Conservation (phyloP, 2,329 filamentous ascomycete species). For the Arachnomyces sp. region DNA sequence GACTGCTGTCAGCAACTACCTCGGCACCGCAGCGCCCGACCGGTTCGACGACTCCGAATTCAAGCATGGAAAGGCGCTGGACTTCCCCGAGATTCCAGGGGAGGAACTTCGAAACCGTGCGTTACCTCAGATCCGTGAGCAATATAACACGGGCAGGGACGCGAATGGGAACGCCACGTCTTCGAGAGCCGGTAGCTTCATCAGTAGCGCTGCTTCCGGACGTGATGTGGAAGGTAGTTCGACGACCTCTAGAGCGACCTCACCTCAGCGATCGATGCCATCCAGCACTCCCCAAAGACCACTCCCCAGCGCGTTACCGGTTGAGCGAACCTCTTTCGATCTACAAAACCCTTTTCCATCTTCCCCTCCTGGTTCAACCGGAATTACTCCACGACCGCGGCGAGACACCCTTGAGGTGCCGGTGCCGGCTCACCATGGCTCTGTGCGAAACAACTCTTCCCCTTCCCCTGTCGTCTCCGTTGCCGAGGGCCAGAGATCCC, state of each 20-base stretch:
- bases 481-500: slow-evolving; percentile 3
- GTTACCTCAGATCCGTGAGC: slow-evolving; percentile 32
- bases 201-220: slow-evolving; percentile 24
- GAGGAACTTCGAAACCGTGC: slow-evolving; percentile 41
- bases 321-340: slow-evolving; percentile 9
- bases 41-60: slow-evolving; percentile 46
- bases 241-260: slow-evolving; percentile 10
- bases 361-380: background rate
- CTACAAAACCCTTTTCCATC: slow-evolving; percentile 8
- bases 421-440: slow-evolving; percentile 10
- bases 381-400: slow-evolving; percentile 5
- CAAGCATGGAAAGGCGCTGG: slow-evolving; percentile 37
- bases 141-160: slow-evolving; percentile 27
- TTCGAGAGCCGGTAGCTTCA: slow-evolving; percentile 36
- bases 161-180: slow-evolving; percentile 2
- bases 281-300: slow-evolving; percentile 7
- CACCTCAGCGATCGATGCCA: slow-evolving; percentile 15
- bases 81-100: slow-evolving; percentile 52
- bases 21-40: slow-evolving; percentile 44
- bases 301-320: slow-evolving; percentile 15
- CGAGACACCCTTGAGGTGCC: slow-evolving; percentile 18
- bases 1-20: slow-evolving; percentile 36
- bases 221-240: slow-evolving; percentile 15
- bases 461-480: background rate
- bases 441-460: slow-evolving; percentile 4